Evolutionary conservation across 345 rosid genomes (phyloP), one percentile per base, ranked within the genome.

Genomic region (Hibiscus trionum): DNA sequence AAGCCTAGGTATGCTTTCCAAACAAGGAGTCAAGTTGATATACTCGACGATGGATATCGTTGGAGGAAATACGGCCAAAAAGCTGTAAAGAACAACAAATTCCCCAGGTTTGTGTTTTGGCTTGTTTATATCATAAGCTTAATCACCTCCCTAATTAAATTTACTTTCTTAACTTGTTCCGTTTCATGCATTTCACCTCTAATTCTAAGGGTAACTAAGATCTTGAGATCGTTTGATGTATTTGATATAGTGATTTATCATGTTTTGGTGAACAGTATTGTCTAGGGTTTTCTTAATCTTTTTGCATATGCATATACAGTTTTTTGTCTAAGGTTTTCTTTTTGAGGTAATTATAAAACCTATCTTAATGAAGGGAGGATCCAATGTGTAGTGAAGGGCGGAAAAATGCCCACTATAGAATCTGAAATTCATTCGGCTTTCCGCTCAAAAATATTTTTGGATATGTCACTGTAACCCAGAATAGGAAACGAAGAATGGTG

Each of bases 21-120:
- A 76, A 88, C 93, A 2, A 81, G 88, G 79, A 88, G 86, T 44
- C 90, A 81, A 5, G 88, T 86, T 56, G 93, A 88, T 80, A 79
- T 86, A 55, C 82, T 88, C 2, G 93, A 88, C 58, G 93, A 88
- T 78, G 93, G 93, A 29, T 88, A 88, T 79, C 81, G 90, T 2
- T 88, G 93, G 93, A 82, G 93, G 80, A 88, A 88, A 70, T 88
- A 88, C 35, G 93, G 93, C 0, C 93, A 88, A 57, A 88, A 88
- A 63, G 89, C 89, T 3, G 91, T 88, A 19, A 88, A 88, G 78
- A 84, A 84, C 85, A 84, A 84, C 83, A 84, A 76, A 71, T 84
- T 84, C 56, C 85, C 87, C 14, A 84, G 87, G 87, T 84, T 29
- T 19, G 53, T 59, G 7, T 52, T 24, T 4, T 24, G 59, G 5